Evolutionary conservation across 345 rosid genomes (phyloP), one percentile per base, ranked within the genome.

Genomic region (Gossypium anomalum): DNA sequence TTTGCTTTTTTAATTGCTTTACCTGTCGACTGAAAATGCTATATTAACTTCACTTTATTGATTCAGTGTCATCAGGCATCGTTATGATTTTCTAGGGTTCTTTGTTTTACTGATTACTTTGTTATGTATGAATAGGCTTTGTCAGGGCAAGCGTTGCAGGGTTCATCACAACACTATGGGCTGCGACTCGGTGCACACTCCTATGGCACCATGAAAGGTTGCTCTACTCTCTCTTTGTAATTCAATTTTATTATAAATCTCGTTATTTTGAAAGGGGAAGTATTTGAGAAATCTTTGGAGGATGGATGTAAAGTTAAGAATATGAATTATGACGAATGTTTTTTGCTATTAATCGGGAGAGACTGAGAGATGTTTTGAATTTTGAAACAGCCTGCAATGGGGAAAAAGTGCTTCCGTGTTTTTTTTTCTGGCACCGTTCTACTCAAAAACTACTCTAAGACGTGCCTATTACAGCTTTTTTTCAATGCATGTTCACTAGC

Each of bases 151-250:
- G 85, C 77, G 8, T 80, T 88, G 72, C 92, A 78, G 79, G 87
- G 84, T 16, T 84, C 88, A 41, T 84, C 88, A 41, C 84, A 83
- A 20, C 73, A 84, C 23, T 76, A 80, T 80, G 82, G 78, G 7
- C 74, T 86, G 67, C 84, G 83, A 62, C 72, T 85, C 66, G 79
- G 81, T 81, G 80, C 92, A 56, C 86, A 81, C 15, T 83, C 86
- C 4, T 93, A 81, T 73, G 81, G 89, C 61, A 83, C 90, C 75
- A 86, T 82, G 15, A 85, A 82, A 82, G 94, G 97, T 92, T 73
- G 78, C 45, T 9, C 19, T 34, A 20, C 38, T 43, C 0, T 51
- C 60, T 74, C 60, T 34, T 2, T 22, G 13, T 49, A 8, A n/a
- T 10, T 77, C 20, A 70, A 51, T 11, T 43, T 62, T 9, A 20